Evolutionary conservation across 1,284 basidiomycete species (phyloP).

Genomic region (Trametes sp.): DNA sequence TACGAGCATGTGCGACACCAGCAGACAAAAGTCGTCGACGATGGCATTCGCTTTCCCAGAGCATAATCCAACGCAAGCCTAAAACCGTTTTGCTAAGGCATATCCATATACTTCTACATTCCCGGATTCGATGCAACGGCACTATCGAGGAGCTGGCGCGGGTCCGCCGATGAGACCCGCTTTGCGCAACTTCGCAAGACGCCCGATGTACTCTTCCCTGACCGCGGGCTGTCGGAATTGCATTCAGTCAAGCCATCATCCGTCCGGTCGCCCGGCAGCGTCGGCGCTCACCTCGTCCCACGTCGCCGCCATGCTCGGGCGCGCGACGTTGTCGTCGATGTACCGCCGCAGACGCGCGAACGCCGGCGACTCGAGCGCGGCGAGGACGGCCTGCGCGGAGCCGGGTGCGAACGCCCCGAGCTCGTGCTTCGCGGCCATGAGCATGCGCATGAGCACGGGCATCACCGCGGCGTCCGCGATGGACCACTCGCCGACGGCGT

Average conservation of each 20-base stretch:
- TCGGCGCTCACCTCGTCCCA: slow-evolving; percentile 40
- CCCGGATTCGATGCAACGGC: too few species aligned
- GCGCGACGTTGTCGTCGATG: slow-evolving; percentile 37
- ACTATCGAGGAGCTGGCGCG: too few species aligned
- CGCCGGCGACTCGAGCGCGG: slow-evolving; percentile 34
- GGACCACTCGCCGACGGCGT: slow-evolving; percentile 46
- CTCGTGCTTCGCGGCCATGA: slow-evolving; percentile 35
- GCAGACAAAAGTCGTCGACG: too few species aligned
- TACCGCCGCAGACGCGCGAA: slow-evolving; percentile 43
- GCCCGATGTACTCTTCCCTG: not conserved
- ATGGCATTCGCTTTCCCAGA: too few species aligned
- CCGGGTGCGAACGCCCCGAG: slow-evolving; percentile 38
- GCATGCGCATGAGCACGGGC: slow-evolving; percentile 44
- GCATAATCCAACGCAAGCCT: too few species aligned
- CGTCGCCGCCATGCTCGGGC: slow-evolving; percentile 40
- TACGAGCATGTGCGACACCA: too few species aligned
- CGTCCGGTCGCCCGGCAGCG: not conserved
- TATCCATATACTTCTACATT: too few species aligned
- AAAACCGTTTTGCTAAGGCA: too few species aligned
- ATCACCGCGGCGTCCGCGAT: slow-evolving; percentile 62
- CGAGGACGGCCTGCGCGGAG: slow-evolving; percentile 36
- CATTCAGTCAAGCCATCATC: not conserved
- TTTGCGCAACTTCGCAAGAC: not conserved
- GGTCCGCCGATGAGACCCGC: too few species aligned
- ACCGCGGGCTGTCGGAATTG: not conserved